A percentile compares a stretch with the other conserved stretches of the same genome.
phyloP scores from a whole-genome alignment of 2,329 filamentous ascomycete genomes.

The Trichothecium sympodiale region DNA sequence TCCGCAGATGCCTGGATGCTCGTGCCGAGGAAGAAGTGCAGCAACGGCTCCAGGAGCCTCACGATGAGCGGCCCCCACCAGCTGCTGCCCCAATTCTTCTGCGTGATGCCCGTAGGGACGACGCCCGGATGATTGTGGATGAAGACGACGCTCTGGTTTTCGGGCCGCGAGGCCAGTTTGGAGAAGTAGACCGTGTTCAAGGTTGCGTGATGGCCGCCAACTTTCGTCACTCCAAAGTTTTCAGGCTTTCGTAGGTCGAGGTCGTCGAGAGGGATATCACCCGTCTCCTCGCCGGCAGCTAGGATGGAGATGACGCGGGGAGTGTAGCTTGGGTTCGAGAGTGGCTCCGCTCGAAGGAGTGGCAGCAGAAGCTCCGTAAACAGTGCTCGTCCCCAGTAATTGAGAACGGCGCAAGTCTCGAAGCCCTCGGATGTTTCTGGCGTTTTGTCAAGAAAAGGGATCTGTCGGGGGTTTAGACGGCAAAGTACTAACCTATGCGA shows the following conservation, averaged over 20 bases:
- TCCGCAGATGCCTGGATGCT: neutral
- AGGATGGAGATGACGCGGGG: constrained; percentile 2
- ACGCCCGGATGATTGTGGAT: constrained; percentile 2
- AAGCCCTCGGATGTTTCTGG: neutral
- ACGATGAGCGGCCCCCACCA: neutral
- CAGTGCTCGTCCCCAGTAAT: neutral
- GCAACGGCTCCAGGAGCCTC: neutral
- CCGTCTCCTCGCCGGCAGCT: constrained; percentile 1
- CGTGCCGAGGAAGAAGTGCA: neutral
- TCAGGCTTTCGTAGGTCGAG: neutral
- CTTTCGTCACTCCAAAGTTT: neutral
- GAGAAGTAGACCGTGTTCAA: too few relatives aligned
- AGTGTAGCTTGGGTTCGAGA: too few relatives aligned
- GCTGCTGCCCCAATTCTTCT: neutral
- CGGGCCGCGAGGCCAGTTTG: neutral
- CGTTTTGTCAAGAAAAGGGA: too few relatives aligned
- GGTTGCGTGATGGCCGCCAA: too few relatives aligned
- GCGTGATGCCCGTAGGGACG: neutral
- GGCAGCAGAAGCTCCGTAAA: constrained; percentile 1
- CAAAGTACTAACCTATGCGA: neutral
- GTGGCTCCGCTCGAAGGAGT: neutral
- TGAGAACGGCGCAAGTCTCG: neutral
- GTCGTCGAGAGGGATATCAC: constrained; percentile 1
- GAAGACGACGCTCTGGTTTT: constrained; percentile 1
- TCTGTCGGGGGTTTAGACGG: too few relatives aligned